Base-by-base conservation (phyloP, 768 basidiomycete species). In the Lactifluus echinatus region DNA sequence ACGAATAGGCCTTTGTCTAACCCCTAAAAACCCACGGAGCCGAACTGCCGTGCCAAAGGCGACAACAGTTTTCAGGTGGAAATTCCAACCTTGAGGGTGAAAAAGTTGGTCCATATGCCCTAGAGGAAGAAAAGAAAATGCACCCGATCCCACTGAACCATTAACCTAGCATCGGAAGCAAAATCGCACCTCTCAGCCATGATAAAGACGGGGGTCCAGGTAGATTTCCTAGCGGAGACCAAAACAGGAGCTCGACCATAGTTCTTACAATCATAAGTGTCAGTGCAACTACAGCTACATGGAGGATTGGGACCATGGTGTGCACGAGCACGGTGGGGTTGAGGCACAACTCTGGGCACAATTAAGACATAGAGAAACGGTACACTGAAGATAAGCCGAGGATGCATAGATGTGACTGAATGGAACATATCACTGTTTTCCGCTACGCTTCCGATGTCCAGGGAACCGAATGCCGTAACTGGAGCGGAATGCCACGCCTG, bases 41-140 rank as follows among this genome's bases (percentile, higher is more conserved):
- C 56, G 50, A 31, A 61, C 60, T 3, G 51, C 57, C 3, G 56
- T 61, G 21, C 60, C 60, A 48, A 42, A 61, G 7, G 15, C 34
- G 15, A 23, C 47, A 17, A 59, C 29, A 2, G 45, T 39, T 44
- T 59, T 59, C 46, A 59, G 33, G 44, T 61, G 60, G n/a, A 61
- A 59, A 19, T 61, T 47, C 57, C 56, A 59, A 4, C 60, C 56
- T n/a, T 58, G 59, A 26, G 60, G 60, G 23, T 53, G 50, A 39
- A 53, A 58, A 5, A 61, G 56, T 53, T 58, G 51, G 47, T 44
- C 47, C 24, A 59, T 45, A 28, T 59, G 50, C 15, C 56, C 60
- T 61, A 39, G 8, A 39, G 29, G 8, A 31, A 31, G 15, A 3
- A 23, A 2, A n/a, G n/a, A n/a, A n/a, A n/a, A n/a, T n/a, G n/a